Evolutionary conservation across 352 stramenopile species (phyloP).

Genomic region (Phytopythium montanum): DNA sequence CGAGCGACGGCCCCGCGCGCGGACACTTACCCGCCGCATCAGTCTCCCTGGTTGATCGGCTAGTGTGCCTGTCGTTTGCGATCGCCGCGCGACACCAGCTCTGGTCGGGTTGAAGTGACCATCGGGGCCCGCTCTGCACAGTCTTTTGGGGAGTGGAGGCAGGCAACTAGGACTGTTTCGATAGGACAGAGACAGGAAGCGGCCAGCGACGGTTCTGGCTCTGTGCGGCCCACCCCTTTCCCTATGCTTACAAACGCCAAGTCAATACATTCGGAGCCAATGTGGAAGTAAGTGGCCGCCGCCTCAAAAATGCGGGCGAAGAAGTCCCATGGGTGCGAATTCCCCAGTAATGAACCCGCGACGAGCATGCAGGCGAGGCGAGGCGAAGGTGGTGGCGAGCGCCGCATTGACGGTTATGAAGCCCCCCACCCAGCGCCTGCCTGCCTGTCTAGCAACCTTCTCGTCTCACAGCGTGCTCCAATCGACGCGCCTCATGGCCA

Average conservation of each 20-base stretch:
- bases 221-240: not conserved
- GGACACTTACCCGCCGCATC: slow-evolving; percentile 5
- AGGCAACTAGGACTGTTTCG: not conserved
- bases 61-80: not conserved
- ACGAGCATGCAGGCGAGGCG: no score
- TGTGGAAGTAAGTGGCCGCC: not conserved
- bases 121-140: not conserved
- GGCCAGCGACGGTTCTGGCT: slow-evolving; percentile 1
- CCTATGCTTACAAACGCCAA: not conserved
- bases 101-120: not conserved
- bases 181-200: slow-evolving; percentile 2
- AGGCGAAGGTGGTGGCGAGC: no score
- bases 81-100: not conserved
- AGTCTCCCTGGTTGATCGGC: not conserved
- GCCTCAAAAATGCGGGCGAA: not conserved
- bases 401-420: no score
- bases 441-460: no score
- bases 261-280: slow-evolving; percentile 4
- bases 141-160: not conserved
- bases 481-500: no score
- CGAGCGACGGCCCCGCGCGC: not conserved
- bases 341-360: no score
- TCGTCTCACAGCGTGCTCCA: no score
- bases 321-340: not conserved
- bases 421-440: no score